Conservation (phyloP, 106 monocot species). For the Vanilla planifolia region DNA sequence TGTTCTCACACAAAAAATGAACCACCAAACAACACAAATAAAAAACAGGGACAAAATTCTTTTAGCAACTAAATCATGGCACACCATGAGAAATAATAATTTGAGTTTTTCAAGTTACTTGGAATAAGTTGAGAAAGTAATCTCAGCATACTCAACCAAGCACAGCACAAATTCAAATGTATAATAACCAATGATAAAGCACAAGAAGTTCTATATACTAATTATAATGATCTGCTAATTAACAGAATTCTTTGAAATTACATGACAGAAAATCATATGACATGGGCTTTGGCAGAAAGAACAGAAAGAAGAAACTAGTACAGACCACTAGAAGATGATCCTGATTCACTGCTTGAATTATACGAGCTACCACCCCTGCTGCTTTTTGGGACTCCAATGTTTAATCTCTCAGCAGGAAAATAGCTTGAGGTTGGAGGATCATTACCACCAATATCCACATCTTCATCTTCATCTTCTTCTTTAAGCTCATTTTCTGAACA, state of each 20-base stretch:
- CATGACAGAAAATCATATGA: neutral
- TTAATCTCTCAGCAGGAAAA: slow-evolving; percentile 74
- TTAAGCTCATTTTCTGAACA: slow-evolving; percentile 48
- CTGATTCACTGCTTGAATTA: slow-evolving; percentile 70
- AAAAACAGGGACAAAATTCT: too few relatives aligned
- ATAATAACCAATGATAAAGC: neutral
- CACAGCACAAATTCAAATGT: neutral
- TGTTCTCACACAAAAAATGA: too few relatives aligned
- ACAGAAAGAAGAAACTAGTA: slow-evolving; percentile 14
- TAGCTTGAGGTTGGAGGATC: slow-evolving; percentile 71
- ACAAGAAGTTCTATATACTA: neutral
- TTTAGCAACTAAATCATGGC: too few relatives aligned
- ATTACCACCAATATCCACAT: slow-evolving; percentile 84
- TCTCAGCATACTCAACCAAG: too few relatives aligned
- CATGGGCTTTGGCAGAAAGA: neutral
- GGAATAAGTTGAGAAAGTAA: too few relatives aligned
- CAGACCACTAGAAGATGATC: slow-evolving; percentile 82
- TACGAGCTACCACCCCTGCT: slow-evolving; percentile 71
- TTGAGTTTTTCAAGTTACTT: too few relatives aligned
- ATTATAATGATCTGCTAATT: neutral
- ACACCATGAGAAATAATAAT: too few relatives aligned
- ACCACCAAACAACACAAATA: too few relatives aligned
- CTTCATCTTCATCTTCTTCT: slow-evolving; percentile 85
- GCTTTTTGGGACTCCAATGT: slow-evolving; percentile 33
- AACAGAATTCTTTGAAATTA: neutral